Percentiles rank a stretch among this genome's conserved stretches.
phyloP scores from a whole-genome alignment of 1,284 basidiomycete genomes.

The Sphaerobolus stellatus region DNA sequence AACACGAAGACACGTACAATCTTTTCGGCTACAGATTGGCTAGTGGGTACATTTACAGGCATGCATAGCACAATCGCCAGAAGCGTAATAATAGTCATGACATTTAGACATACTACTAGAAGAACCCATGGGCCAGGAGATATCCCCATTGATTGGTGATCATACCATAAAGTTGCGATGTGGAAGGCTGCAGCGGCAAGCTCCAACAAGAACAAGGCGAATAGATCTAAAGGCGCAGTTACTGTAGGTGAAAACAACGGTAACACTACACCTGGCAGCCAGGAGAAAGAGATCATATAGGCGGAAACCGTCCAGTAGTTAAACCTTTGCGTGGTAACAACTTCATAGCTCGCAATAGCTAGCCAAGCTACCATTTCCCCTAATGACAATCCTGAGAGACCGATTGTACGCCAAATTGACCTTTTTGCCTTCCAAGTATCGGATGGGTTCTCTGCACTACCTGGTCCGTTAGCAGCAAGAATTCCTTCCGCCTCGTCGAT shows the following conservation, averaged over 20 bases:
- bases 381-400: slow-evolving; percentile 51
- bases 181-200: slow-evolving; percentile 42
- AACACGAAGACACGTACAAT: slow-evolving; percentile 43
- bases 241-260: slow-evolving; percentile 40
- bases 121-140: slow-evolving; percentile 22
- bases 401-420: slow-evolving; percentile 56
- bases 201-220: slow-evolving; percentile 48
- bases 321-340: slow-evolving; percentile 31
- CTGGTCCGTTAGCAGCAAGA: neutral
- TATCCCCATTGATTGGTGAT: slow-evolving; percentile 6
- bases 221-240: slow-evolving; percentile 53
- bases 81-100: slow-evolving; percentile 39
- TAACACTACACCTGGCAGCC: slow-evolving; percentile 56
- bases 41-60: slow-evolving; percentile 58
- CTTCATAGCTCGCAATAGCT: slow-evolving; percentile 43
- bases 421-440: slow-evolving; percentile 1
- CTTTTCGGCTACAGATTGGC: slow-evolving; percentile 43
- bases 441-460: neutral
- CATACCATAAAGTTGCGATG: slow-evolving; percentile 51
- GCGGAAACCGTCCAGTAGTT: slow-evolving; percentile 19
- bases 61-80: slow-evolving; percentile 51
- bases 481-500: slow-evolving; percentile 52
- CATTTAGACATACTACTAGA: slow-evolving; percentile 39
- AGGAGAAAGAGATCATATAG: slow-evolving; percentile 47
- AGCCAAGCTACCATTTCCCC: slow-evolving; percentile 52